Percentiles rank a stretch among this genome's conserved stretches.
These are phyloP conservation scores for Pythium grandisporangium DNA, from an alignment of 352 stramenopile genomes.

Conservation along the genomic window DNA sequence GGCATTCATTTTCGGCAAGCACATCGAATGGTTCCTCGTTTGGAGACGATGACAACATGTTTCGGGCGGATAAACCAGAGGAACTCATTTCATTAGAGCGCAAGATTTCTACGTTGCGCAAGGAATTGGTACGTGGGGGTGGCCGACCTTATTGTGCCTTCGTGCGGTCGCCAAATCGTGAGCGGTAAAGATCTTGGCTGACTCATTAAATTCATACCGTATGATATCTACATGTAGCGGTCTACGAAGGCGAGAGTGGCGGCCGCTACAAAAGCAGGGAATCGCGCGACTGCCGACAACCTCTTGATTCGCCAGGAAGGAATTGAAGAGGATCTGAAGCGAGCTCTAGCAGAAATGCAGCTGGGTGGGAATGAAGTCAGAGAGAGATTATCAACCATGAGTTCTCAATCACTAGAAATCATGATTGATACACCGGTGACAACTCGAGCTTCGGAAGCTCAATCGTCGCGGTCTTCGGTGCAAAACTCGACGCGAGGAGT, in stretches of 20 bases:
- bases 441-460: no score
- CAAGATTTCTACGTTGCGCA: conserved; percentile 51
- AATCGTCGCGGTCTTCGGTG: no score
- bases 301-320: conserved; percentile 37
- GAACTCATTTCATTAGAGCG: conserved; percentile 75
- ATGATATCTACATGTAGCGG: conserved; percentile 12
- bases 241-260: conserved; percentile 43
- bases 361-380: conserved; percentile 42
- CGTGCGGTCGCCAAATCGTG: no score
- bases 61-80: conserved; percentile 59
- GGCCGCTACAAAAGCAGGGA: conserved; percentile 27
- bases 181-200: no score
- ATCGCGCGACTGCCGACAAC: conserved; percentile 35
- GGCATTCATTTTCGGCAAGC: no score
- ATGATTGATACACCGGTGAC: neutral
- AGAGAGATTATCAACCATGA: conserved; percentile 9
- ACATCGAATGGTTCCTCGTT: no score
- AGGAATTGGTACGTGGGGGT: conserved; percentile 58
- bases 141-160: no score
- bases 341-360: conserved; percentile 52
- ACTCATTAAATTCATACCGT: no score
- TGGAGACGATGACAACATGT: no score
- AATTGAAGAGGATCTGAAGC: conserved; percentile 52
- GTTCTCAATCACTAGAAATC: no score
- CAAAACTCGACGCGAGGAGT: no score